A percentile compares a stretch with the other conserved stretches of the same genome.
phyloP scores from a whole-genome alignment of 2,329 filamentous ascomycete genomes.

The Botrytis cinerea region DNA sequence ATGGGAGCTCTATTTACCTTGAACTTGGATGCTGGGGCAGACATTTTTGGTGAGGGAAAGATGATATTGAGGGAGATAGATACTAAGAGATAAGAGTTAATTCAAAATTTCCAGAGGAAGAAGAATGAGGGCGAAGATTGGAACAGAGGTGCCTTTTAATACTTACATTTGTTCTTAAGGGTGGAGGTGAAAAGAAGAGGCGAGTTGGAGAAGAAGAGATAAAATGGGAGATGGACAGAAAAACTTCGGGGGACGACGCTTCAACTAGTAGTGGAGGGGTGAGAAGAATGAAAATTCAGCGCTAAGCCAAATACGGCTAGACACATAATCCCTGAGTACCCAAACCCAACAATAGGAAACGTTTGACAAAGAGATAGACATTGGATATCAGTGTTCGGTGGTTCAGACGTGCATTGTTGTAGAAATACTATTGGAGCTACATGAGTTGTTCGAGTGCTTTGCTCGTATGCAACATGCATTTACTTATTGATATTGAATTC shows the following conservation, averaged over 20 bases:
- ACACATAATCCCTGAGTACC: not conserved
- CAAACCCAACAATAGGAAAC: constrained; percentile 12
- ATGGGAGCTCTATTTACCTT: constrained; percentile 31
- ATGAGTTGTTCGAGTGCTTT: not conserved
- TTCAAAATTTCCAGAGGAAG: not conserved
- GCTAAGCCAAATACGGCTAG: constrained; percentile 4
- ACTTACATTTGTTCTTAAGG: constrained; percentile 10
- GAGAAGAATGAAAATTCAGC: constrained; percentile 17
- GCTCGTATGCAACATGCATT: not conserved
- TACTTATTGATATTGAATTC: not conserved
- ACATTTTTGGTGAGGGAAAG: constrained; percentile 38
- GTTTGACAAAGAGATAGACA: constrained; percentile 3
- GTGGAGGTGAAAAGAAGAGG: not conserved
- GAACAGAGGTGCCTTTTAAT: not conserved
- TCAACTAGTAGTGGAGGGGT: constrained; percentile 14
- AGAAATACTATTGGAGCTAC: not conserved
- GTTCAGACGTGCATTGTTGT: not conserved
- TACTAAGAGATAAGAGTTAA: constrained; percentile 14
- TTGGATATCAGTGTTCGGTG: not conserved
- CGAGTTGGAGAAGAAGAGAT: not conserved
- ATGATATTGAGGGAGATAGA: constrained; percentile 23
- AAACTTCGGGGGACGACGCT: constrained; percentile 15
- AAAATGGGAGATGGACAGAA: not conserved
- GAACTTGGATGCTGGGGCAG: constrained; percentile 42
- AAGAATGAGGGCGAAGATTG: not conserved